phyloP scores from a whole-genome alignment of 129 eudicot genomes.

The Cynara cardunculus region DNA sequence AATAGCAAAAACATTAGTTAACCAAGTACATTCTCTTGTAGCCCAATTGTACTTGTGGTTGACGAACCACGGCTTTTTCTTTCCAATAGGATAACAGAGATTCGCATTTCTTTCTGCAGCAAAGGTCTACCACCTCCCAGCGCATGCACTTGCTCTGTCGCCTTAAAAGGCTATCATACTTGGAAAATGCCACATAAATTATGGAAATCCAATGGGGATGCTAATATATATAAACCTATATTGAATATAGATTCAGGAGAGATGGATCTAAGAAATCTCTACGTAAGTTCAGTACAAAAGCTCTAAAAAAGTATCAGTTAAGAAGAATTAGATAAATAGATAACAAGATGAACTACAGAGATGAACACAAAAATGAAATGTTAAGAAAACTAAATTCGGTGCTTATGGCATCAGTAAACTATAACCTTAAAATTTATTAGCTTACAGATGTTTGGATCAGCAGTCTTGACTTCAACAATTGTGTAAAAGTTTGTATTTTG shows the following conservation, averaged over 20 bases:
- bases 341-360: background rate
- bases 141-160: background rate
- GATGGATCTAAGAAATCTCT: background rate
- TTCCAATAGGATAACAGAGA: background rate
- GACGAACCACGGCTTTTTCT: background rate
- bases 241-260: background rate
- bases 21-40: background rate
- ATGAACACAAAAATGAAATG: background rate
- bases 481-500: background rate
- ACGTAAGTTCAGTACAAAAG: background rate
- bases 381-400: background rate
- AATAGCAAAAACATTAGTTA: background rate
- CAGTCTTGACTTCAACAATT: conserved; percentile 4
- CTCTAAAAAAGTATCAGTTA: background rate
- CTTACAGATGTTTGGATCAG: background rate
- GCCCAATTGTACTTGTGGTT: background rate
- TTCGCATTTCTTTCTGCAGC: background rate
- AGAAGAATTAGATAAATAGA: background rate
- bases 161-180: conserved; percentile 1
- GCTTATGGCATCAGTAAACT: background rate
- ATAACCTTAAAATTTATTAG: background rate
- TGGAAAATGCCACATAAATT: background rate
- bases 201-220: background rate
- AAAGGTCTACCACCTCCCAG: background rate
- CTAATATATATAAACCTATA: background rate